Evolutionary conservation across 23 red algal genomes (phyloP).

Genomic region (Pyropia yezoensis): DNA sequence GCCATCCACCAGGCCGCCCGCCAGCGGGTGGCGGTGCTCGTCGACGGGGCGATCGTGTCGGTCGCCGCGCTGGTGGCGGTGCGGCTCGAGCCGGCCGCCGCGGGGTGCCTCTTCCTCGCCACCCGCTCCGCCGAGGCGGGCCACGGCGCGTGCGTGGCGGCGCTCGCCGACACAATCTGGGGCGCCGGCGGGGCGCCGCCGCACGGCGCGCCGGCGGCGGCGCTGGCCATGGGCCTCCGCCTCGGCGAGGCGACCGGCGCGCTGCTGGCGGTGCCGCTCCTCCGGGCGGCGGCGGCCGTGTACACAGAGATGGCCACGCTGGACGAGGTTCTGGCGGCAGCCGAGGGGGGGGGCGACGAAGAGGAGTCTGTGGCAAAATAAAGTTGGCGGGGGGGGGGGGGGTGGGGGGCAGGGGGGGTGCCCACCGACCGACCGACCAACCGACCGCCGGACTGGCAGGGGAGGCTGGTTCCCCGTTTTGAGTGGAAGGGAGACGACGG

Average conservation of each 20-base stretch:
- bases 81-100: not conserved
- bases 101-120: not conserved
- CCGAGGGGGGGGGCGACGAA: not conserved
- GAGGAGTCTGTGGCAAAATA: too few relatives aligned
- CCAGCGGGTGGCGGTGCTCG: not conserved
- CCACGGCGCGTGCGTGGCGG: not conserved
- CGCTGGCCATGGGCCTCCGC: not conserved
- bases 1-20: not conserved
- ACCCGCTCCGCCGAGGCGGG: constrained; percentile 1
- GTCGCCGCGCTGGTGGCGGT: not conserved
- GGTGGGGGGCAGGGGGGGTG: too few relatives aligned
- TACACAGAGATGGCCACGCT: not conserved
- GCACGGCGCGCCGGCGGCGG: not conserved
- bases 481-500: too few relatives aligned
- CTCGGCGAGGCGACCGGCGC: not conserved
- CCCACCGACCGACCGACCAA: too few relatives aligned
- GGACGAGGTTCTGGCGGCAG: not conserved
- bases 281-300: not conserved
- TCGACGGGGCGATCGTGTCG: not conserved
- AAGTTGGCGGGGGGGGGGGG: too few relatives aligned
- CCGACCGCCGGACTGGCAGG: too few relatives aligned
- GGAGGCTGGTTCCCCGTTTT: too few relatives aligned
- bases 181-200: not conserved
- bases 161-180: too few relatives aligned
- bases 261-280: not conserved